Percentiles rank a stretch among this genome's conserved stretches.
phyloP scores from a whole-genome alignment of 192 early-diverging fungal species.

The Anaeromyces robustus region DNA sequence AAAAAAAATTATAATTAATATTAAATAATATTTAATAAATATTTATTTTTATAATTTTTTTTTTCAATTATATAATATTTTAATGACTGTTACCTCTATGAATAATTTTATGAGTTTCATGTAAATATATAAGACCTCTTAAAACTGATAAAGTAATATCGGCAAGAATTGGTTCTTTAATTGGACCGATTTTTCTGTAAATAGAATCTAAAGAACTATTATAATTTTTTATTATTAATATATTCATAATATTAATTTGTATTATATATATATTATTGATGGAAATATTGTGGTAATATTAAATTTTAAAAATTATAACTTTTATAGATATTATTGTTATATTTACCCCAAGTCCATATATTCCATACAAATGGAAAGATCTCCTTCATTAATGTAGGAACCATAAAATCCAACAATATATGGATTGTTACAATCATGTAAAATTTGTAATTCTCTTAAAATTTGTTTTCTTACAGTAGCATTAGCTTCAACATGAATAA shows the following conservation, averaged over 20 bases:
- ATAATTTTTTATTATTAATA: constrained; percentile 37
- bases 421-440: constrained; percentile 76
- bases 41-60: background rate
- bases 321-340: too few relatives aligned
- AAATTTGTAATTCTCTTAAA: constrained; percentile 74
- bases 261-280: too few relatives aligned
- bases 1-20: too few relatives aligned
- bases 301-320: too few relatives aligned
- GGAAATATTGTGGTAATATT: too few relatives aligned
- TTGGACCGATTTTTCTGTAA: constrained; percentile 68
- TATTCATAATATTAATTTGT: background rate
- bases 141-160: constrained; percentile 69
- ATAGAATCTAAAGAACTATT: constrained; percentile 84
- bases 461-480: constrained; percentile 65
- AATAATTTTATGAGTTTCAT: constrained; percentile 73
- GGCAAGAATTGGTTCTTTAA: constrained; percentile 76
- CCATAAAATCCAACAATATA: constrained; percentile 94
- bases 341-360: constrained; percentile 91
- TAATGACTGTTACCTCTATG: constrained; percentile 68
- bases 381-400: constrained; percentile 68
- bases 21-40: too few relatives aligned
- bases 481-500: constrained; percentile 32
- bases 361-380: constrained; percentile 92
- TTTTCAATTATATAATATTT: background rate
- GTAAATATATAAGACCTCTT: constrained; percentile 80